Evolutionary conservation across 768 basidiomycete species (phyloP), one percentile per base, ranked within the genome.

Genomic region (Exidia glandulosa): DNA sequence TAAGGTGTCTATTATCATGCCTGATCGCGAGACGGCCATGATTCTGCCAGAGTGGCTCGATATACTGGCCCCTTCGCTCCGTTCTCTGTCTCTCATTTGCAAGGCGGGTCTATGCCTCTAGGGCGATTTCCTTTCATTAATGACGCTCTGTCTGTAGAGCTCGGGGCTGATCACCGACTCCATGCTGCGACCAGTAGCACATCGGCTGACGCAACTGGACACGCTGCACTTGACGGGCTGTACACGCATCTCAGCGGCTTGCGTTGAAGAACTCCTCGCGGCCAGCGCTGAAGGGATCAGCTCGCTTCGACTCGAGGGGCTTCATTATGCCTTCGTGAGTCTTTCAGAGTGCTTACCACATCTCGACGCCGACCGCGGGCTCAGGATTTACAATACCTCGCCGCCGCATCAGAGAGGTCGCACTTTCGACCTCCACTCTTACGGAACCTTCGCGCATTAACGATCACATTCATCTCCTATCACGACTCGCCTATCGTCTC

Each of bases 1-100:
- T 10, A 80, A 77, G 64, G 74, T 92, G 57, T 79, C 81, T 1
- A 68, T 92, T 59, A 88, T 91, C 57, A 88, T 90, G 89, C 88
- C 89, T 14, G 85, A 81, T 60, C 65, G 66, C 1, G 67, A 70
- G 2, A 82, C 90, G 7, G 73, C 84, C 25, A 69, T 72, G 34
- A 70, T 77, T 5, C 66, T 90, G 25, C 71, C 70, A 1, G 54
- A 67, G 2, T 89, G 88, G 88, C 68, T 82, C 14, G 66, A 65
- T 10, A 59, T 68, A 9, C 81, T 76, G 2, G 75, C 77, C 0
- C 48, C 65, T 30, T 78, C 76, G 2, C 73, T 92, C 56, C 75
- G 74, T 32, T 81, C 74, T 61, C 71, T 92, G 54, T 84, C 82
- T 3, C 64, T 91, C 12, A 79, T 89, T 52, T 90, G 88, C 71